Conservation (phyloP, 352 stramenopile genomes). For the Globisporangium paddicum region DNA sequence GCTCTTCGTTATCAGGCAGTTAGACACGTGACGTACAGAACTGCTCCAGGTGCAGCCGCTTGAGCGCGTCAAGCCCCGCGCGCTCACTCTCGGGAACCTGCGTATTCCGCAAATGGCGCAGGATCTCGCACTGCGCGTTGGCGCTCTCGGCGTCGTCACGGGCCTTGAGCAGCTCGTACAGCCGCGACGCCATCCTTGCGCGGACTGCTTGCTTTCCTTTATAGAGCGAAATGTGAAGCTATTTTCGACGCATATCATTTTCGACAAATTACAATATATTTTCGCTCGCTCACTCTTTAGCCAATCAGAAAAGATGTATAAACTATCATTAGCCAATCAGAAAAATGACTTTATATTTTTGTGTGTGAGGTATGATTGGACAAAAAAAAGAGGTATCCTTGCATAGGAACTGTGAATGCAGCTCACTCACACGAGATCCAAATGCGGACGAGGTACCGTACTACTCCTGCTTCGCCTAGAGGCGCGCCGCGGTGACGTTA, state of each 20-base stretch:
- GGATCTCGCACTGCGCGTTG: constrained; percentile 34
- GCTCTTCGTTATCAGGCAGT: not conserved
- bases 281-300: too few species aligned
- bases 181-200: not conserved
- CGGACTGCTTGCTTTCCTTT: not conserved
- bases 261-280: too few species aligned
- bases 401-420: too few species aligned
- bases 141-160: constrained; percentile 18
- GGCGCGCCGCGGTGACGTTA: constrained; percentile 11
- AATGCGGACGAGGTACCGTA: too few species aligned
- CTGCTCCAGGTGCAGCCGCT: constrained; percentile 37
- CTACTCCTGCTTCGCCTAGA: not conserved
- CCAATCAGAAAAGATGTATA: too few species aligned
- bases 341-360: too few species aligned
- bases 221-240: too few species aligned
- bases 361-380: too few species aligned
- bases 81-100: constrained; percentile 15
- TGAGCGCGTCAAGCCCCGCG: constrained; percentile 24
- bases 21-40: constrained; percentile 23
- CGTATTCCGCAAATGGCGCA: constrained; percentile 27
- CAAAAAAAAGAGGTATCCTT: too few species aligned
- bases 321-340: too few species aligned
- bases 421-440: too few species aligned
- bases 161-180: constrained; percentile 30
- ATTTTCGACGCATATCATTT: too few species aligned